Conservation (phyloP, 108 stramenopile genomes). For the Aurantiochytrium sp. region DNA sequence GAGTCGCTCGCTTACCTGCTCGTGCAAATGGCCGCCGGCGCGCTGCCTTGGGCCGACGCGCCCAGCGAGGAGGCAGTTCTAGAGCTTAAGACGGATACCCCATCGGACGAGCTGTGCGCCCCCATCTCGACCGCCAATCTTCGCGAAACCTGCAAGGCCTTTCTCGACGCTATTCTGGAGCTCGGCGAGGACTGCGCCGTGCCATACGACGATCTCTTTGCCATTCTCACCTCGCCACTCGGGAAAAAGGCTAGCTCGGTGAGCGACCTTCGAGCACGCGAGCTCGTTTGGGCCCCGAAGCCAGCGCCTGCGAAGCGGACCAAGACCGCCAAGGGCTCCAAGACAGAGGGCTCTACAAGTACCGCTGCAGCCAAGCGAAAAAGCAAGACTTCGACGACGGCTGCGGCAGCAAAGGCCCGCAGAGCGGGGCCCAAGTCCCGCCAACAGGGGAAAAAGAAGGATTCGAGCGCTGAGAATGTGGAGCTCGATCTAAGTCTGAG, state of each 20-base stretch:
- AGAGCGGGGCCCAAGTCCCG: too few species aligned
- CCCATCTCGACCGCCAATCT: not conserved
- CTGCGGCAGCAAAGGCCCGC: too few species aligned
- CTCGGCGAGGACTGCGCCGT: not conserved
- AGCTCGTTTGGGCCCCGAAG: not conserved
- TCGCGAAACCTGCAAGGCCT: not conserved
- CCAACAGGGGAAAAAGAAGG: too few species aligned
- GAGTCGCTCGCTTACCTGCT: conserved; percentile 2
- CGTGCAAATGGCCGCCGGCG: not conserved
- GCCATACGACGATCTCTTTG: not conserved
- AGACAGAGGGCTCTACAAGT: too few species aligned
- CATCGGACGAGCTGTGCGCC: not conserved
- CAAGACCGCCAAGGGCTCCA: too few species aligned
- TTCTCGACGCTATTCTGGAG: not conserved
- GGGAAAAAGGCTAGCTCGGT: not conserved
- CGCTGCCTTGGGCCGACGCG: not conserved
- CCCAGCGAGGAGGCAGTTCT: not conserved
- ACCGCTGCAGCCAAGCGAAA: too few species aligned
- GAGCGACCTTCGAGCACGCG: not conserved
- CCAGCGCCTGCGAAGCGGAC: too few species aligned
- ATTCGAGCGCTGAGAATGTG: too few species aligned
- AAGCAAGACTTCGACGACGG: too few species aligned
- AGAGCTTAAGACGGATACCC: not conserved
- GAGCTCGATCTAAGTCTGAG: not conserved
- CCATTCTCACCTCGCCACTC: not conserved